Evolutionary conservation across 768 basidiomycete genomes (phyloP).

Genomic region (Russula sp.): DNA sequence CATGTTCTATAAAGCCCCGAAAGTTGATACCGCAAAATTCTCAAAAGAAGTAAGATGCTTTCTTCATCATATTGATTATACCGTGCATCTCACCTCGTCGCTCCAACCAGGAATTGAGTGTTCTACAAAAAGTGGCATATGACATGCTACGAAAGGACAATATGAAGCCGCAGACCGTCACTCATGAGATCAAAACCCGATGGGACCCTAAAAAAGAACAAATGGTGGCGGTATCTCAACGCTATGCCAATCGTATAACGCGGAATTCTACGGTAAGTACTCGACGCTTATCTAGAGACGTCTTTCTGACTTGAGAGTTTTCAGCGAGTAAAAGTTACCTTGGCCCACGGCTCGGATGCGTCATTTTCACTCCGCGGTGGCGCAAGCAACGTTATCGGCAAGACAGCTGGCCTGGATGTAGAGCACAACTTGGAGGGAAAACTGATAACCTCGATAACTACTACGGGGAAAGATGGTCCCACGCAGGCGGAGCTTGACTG

Average conservation of each 20-base stretch:
- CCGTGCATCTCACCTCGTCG: constrained; percentile 1
- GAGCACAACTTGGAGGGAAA: constrained; percentile 36
- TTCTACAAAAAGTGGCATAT: constrained; percentile 21
- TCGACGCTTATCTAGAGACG: too few species aligned
- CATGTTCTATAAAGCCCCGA: constrained; percentile 43
- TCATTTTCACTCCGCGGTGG: constrained; percentile 33
- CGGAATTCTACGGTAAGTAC: not conserved
- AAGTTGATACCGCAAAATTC: constrained; percentile 47
- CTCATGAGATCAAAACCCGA: constrained; percentile 18
- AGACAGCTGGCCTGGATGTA: constrained; percentile 32
- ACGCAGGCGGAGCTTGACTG: constrained; percentile 57
- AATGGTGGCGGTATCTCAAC: constrained; percentile 25
- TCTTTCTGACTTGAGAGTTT: not conserved
- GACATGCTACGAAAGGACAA: constrained; percentile 19
- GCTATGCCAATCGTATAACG: constrained; percentile 21
- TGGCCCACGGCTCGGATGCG: constrained; percentile 31
- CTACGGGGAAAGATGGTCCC: constrained; percentile 53
- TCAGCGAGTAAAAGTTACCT: constrained; percentile 32
- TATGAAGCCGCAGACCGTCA: constrained; percentile 14
- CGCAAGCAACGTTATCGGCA: constrained; percentile 26
- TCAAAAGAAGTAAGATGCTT: constrained; percentile 36
- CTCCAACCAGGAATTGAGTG: constrained; percentile 9
- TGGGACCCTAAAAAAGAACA: constrained; percentile 17
- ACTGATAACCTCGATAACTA: constrained; percentile 40
- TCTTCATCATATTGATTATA: not conserved